These are phyloP conservation scores for Suillus americanus DNA, from an alignment of 768 basidiomycete species.

Conservation along the genomic window DNA sequence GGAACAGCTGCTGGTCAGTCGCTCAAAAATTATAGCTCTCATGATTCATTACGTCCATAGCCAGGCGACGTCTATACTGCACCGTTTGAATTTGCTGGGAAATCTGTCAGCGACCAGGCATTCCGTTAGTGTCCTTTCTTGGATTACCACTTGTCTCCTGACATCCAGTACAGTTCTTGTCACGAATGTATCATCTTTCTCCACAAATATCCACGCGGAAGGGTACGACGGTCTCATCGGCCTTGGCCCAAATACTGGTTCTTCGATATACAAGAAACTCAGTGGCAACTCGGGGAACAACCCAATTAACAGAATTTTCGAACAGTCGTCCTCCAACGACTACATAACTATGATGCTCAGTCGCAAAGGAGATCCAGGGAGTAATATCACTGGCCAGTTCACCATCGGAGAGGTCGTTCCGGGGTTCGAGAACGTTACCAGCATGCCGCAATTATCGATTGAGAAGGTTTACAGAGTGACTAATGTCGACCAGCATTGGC, in stretches of 20 bases:
- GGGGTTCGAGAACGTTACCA: conserved; percentile 59
- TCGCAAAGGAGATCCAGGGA: conserved; percentile 52
- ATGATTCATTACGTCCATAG: conserved; percentile 1
- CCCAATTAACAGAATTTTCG: conserved; percentile 65
- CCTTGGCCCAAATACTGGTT: conserved; percentile 75
- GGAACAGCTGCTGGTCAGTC: conserved; percentile 59
- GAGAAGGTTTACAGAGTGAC: conserved; percentile 62
- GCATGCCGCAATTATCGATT: conserved; percentile 64
- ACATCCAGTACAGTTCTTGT: conserved; percentile 52
- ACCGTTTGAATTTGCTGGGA: conserved; percentile 52
- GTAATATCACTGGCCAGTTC: conserved; percentile 59
- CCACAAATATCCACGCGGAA: conserved; percentile 55
- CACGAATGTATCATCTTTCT: conserved; percentile 60
- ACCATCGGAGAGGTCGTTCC: conserved; percentile 66
- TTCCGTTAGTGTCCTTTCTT: conserved; percentile 47
- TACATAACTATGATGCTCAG: conserved; percentile 71
- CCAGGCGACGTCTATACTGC: conserved; percentile 58
- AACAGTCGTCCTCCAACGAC: conserved; percentile 51
- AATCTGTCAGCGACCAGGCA: conserved; percentile 61
- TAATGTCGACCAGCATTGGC: conserved; percentile 79
- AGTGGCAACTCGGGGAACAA: conserved; percentile 51
- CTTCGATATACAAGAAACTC: conserved; percentile 58
- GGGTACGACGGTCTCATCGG: conserved; percentile 74
- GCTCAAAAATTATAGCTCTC: background rate
- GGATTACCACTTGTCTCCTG: background rate